Evolutionary conservation across 768 basidiomycete genomes (phyloP).

Genomic region (Leucogyrophana mollusca): DNA sequence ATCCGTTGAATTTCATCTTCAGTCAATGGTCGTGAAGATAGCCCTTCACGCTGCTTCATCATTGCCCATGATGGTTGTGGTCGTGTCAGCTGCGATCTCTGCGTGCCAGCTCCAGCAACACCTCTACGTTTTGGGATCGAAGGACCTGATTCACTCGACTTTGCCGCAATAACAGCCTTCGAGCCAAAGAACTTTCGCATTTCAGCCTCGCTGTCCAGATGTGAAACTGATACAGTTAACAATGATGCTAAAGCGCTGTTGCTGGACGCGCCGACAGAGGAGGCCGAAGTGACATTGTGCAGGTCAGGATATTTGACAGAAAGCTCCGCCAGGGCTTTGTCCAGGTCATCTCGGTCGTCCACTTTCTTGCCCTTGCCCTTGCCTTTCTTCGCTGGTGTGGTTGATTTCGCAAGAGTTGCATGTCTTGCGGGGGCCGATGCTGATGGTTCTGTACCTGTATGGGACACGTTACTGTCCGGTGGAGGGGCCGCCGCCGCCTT

Average conservation of each 20-base stretch:
- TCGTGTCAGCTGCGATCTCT: slow-evolving; percentile 72
- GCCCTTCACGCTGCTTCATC: slow-evolving; percentile 65
- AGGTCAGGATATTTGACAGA: slow-evolving; percentile 68
- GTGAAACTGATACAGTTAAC: slow-evolving; percentile 73
- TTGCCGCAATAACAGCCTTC: slow-evolving; percentile 74
- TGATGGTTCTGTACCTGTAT: slow-evolving; percentile 7
- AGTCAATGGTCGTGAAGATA: slow-evolving; percentile 60
- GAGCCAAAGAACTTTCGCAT: slow-evolving; percentile 93
- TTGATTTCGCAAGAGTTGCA: slow-evolving; percentile 27
- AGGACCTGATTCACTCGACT: slow-evolving; percentile 33
- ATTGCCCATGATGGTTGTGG: slow-evolving; percentile 79
- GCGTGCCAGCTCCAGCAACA: slow-evolving; percentile 26
- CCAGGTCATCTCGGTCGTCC: slow-evolving; percentile 73
- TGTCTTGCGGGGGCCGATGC: slow-evolving; percentile 2
- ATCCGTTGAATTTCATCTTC: slow-evolving; percentile 52
- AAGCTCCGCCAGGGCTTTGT: slow-evolving; percentile 83
- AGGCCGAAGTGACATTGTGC: slow-evolving; percentile 31
- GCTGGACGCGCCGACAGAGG: slow-evolving; percentile 22
- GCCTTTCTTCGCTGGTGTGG: slow-evolving; percentile 56
- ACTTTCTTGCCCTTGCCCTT: slow-evolving; percentile 64
- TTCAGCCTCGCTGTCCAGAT: slow-evolving; percentile 88
- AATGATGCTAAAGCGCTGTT: slow-evolving; percentile 47
- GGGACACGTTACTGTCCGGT: slow-evolving; percentile 4
- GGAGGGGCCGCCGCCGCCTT: slow-evolving; percentile 13
- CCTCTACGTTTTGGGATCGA: slow-evolving; percentile 40